phyloP scores from a whole-genome alignment of 2,329 filamentous ascomycete genomes.

The Clathrospora elynae region DNA sequence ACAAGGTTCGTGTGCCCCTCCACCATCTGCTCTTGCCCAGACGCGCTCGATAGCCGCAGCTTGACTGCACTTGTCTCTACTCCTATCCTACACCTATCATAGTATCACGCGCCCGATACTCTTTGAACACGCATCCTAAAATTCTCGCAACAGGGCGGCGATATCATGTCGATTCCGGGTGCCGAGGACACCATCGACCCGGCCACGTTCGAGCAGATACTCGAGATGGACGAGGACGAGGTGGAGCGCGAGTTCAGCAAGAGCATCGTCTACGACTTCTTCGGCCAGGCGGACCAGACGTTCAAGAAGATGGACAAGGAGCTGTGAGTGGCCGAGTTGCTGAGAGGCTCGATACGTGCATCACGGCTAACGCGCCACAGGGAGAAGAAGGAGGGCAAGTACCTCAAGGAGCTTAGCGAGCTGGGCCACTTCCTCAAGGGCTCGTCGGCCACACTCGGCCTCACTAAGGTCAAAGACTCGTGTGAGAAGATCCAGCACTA shows the following conservation, averaged over 20 bases:
- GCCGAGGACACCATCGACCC: slow-evolving; percentile 79
- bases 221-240: slow-evolving; percentile 96
- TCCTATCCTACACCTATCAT: not conserved
- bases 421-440: slow-evolving; percentile 97
- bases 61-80: slow-evolving; percentile 9
- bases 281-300: slow-evolving; percentile 85
- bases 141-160: slow-evolving; percentile 30
- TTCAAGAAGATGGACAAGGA: slow-evolving; percentile 82
- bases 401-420: slow-evolving; percentile 72
- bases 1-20: slow-evolving; percentile 48
- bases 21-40: slow-evolving; percentile 20
- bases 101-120: slow-evolving; percentile 3
- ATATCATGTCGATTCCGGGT: slow-evolving; percentile 58
- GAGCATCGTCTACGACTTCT: slow-evolving; percentile 89
- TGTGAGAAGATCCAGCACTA: slow-evolving; percentile 98
- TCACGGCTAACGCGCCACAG: slow-evolving; percentile 54
- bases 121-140: slow-evolving; percentile 8
- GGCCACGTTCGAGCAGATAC: slow-evolving; percentile 86
- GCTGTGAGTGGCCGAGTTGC: slow-evolving; percentile 76
- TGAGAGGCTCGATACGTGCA: not conserved
- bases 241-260: slow-evolving; percentile 84
- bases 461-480: slow-evolving; percentile 86
- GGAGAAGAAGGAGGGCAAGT: slow-evolving; percentile 59
- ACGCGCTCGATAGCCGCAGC: slow-evolving; percentile 19
- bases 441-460: slow-evolving; percentile 89